Conservation (phyloP, 148 eudicot genomes). For the Dysphania ambrosioides region DNA sequence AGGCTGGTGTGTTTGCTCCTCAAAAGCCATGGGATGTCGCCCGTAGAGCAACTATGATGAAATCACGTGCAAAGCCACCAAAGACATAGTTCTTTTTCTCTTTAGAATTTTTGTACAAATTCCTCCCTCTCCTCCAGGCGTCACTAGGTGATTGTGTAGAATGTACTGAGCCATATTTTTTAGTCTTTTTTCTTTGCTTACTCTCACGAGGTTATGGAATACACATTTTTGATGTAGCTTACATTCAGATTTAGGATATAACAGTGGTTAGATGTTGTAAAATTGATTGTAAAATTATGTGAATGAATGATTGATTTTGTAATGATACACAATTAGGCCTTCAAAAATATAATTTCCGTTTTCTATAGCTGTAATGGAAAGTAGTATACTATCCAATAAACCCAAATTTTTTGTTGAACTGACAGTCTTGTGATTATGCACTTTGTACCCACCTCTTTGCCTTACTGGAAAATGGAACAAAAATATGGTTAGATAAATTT, state of each 20-base stretch:
- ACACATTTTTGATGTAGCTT: conserved; percentile 22
- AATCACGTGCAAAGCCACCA: conserved; percentile 40
- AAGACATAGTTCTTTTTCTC: conserved; percentile 14
- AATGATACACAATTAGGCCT: background rate
- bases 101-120: conserved; percentile 19
- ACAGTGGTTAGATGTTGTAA: conserved; percentile 18
- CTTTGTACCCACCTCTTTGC: too few species aligned
- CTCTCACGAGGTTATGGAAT: background rate
- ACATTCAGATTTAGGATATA: conserved; percentile 23
- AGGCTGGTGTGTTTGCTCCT: conserved; percentile 70
- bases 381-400: too few species aligned
- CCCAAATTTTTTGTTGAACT: too few species aligned
- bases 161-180: conserved; percentile 15
- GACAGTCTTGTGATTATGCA: too few species aligned
- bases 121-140: background rate
- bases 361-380: background rate
- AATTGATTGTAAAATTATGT: conserved; percentile 22
- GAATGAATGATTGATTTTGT: conserved; percentile 4
- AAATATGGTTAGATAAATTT: too few species aligned
- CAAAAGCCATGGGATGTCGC: conserved; percentile 97
- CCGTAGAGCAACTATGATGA: conserved; percentile 69
- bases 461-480: too few species aligned
- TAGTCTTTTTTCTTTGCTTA: background rate
- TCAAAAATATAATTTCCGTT: background rate
- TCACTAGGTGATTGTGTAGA: conserved; percentile 26